These are phyloP conservation scores for Gaertneriomyces semiglobifer DNA, from an alignment of 192 early-diverging fungal genomes.

Conservation along the genomic window DNA sequence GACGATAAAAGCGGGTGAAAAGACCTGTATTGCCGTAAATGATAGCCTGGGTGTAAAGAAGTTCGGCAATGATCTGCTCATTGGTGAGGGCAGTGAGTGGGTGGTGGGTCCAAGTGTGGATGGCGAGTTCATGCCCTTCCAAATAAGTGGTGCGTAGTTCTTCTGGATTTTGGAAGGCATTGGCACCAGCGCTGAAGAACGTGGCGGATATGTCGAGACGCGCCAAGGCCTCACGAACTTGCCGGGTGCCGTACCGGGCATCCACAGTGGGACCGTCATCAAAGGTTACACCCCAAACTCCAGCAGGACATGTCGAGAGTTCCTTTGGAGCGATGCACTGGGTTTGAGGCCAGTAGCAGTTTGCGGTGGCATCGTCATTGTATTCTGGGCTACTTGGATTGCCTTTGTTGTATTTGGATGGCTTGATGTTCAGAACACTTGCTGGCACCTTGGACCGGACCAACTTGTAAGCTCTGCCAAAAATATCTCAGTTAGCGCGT, in stretches of 20 bases:
- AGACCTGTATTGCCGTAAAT: conserved; percentile 42
- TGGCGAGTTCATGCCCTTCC: conserved; percentile 38
- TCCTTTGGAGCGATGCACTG: neutral
- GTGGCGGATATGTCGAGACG: conserved; percentile 13
- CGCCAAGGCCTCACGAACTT: neutral
- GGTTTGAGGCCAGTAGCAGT: conserved; percentile 26
- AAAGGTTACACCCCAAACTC: conserved; percentile 30
- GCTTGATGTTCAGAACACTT: too few relatives aligned
- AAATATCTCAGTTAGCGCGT: too few relatives aligned
- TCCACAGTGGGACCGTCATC: conserved; percentile 22
- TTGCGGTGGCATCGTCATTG: conserved; percentile 17
- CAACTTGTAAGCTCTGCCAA: too few relatives aligned
- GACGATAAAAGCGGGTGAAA: conserved; percentile 54
- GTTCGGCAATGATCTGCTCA: conserved; percentile 57
- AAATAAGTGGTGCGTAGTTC: conserved; percentile 29
- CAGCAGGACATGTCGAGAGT: conserved; percentile 10
- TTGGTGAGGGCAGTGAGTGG: conserved; percentile 52
- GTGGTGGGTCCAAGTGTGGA: conserved; percentile 56
- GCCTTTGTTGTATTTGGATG: too few relatives aligned
- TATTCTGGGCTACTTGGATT: neutral
- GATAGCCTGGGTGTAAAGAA: conserved; percentile 37
- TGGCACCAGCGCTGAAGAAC: conserved; percentile 31
- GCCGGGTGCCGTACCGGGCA: neutral
- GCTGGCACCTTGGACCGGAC: too few relatives aligned
- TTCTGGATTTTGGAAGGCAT: conserved; percentile 26